Percentiles rank a stretch among this genome's conserved stretches.
Evolutionary conservation across 2,329 filamentous ascomycete species (phyloP).

Genomic region (Metarhizium guizhouense): DNA sequence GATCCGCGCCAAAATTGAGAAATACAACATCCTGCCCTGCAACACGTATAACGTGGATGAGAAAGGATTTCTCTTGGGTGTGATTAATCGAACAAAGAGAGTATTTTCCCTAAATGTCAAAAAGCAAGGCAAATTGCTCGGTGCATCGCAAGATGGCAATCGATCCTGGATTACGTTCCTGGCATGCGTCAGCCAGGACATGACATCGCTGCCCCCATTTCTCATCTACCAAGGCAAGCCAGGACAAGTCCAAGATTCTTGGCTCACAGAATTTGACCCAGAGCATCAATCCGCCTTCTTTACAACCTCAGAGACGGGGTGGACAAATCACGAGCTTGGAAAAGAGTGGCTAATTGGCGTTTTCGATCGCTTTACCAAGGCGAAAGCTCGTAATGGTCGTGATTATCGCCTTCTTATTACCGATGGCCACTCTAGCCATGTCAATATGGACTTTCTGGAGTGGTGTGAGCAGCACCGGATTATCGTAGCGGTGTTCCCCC

Average conservation of each 20-base stretch:
- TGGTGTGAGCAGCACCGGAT: no score
- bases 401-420: conserved; percentile 6
- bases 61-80: neutral
- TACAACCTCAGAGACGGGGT: conserved; percentile 2
- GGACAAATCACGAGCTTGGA: conserved; percentile 2
- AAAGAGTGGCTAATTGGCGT: conserved; percentile 3
- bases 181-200: conserved; percentile 6
- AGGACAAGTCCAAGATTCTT: conserved; percentile 1
- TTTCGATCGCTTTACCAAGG: conserved; percentile 4
- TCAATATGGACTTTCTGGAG: neutral
- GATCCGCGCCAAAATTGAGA: neutral
- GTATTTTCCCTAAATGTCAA: neutral
- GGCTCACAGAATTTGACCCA: conserved; percentile 1
- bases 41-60: neutral
- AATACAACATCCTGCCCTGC: neutral
- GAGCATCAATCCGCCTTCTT: conserved; percentile 4
- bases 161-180: conserved; percentile 3
- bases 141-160: neutral
- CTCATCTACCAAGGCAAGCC: neutral
- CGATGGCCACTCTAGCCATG: conserved; percentile 4
- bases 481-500: no score
- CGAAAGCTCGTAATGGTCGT: conserved; percentile 1
- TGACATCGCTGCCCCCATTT: conserved; percentile 15
- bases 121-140: conserved; percentile 4
- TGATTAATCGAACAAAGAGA: neutral